A percentile compares a stretch with the other conserved stretches of the same genome.
Evolutionary conservation across 129 eudicot genomes (phyloP).

Genomic region (Smallanthus sonchifolius): DNA sequence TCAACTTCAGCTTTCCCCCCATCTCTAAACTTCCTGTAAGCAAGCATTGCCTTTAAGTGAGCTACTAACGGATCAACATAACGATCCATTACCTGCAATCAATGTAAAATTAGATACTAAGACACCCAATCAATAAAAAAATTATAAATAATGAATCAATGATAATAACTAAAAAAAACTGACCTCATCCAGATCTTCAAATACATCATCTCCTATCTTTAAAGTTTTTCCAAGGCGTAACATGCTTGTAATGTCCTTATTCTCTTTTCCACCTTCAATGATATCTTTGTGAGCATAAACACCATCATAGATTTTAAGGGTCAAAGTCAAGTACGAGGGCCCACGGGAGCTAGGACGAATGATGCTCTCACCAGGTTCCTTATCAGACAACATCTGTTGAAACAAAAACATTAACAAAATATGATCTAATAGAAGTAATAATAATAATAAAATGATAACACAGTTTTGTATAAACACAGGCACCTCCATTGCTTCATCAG

Average conservation of each 20-base stretch:
- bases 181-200: conserved; percentile 98
- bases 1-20: conserved; percentile 94
- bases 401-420: neutral
- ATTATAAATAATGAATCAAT: too few relatives aligned
- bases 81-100: conserved; percentile 84
- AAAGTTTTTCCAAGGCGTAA: conserved; percentile 80
- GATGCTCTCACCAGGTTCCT: conserved; percentile 95
- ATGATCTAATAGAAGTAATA: neutral
- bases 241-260: conserved; percentile 83
- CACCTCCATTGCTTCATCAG: conserved; percentile 93
- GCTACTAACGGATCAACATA: conserved; percentile 90
- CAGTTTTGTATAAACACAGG: neutral
- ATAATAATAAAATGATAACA: too few relatives aligned
- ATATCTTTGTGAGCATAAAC: conserved; percentile 92
- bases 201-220: conserved; percentile 83
- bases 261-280: conserved; percentile 90
- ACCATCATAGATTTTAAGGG: conserved; percentile 79
- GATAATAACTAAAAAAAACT: neutral
- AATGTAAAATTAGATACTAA: neutral
- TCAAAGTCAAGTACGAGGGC: conserved; percentile 70
- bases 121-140: too few relatives aligned
- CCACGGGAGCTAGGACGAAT: conserved; percentile 98
- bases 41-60: conserved; percentile 76
- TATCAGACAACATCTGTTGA: conserved; percentile 60
- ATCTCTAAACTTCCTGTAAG: conserved; percentile 70